A percentile compares a stretch with the other conserved stretches of the same genome.
phyloP scores from a whole-genome alignment of 2,329 filamentous ascomycete genomes.

The Neofusicoccum ribis region DNA sequence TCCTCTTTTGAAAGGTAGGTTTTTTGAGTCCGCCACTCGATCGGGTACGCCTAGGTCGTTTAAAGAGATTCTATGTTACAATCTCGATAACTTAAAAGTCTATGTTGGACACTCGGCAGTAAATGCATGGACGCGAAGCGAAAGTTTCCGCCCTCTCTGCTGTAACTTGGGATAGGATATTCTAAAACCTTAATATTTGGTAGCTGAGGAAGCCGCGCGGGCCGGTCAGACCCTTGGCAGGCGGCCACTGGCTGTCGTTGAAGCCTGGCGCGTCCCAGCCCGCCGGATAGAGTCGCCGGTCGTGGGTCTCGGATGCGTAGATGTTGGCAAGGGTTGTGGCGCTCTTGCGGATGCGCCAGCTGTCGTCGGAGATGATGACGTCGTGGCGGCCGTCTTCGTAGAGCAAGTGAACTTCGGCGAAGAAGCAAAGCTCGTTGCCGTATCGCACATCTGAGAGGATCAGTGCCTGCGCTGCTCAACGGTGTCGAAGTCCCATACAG shows the following conservation, averaged over 20 bases:
- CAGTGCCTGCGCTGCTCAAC: not conserved
- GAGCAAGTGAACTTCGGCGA: slow-evolving; percentile 41
- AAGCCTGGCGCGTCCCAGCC: slow-evolving; percentile 38
- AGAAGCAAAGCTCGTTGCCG: slow-evolving; percentile 43
- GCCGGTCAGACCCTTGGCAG: slow-evolving; percentile 41
- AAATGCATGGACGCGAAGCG: no score
- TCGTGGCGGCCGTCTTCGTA: slow-evolving; percentile 41
- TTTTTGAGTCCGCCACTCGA: no score
- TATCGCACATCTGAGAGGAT: not conserved
- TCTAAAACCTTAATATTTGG: slow-evolving; percentile 23
- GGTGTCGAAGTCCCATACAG: slow-evolving; percentile 25
- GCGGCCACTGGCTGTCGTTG: slow-evolving; percentile 33
- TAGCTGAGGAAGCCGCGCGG: slow-evolving; percentile 42
- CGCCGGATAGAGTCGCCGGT: slow-evolving; percentile 35
- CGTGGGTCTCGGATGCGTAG: slow-evolving; percentile 44
- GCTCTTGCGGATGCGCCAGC: slow-evolving; percentile 42
- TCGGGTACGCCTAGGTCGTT: no score
- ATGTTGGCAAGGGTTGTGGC: slow-evolving; percentile 44
- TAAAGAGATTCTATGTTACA: no score
- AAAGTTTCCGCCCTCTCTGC: no score
- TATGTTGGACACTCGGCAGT: no score
- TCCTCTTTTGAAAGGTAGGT: no score
- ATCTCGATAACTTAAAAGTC: no score
- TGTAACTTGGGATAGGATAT: no score
- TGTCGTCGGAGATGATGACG: slow-evolving; percentile 38